Base-by-base conservation (phyloP, 257 asterid species). In the Osmanthus fragrans region DNA sequence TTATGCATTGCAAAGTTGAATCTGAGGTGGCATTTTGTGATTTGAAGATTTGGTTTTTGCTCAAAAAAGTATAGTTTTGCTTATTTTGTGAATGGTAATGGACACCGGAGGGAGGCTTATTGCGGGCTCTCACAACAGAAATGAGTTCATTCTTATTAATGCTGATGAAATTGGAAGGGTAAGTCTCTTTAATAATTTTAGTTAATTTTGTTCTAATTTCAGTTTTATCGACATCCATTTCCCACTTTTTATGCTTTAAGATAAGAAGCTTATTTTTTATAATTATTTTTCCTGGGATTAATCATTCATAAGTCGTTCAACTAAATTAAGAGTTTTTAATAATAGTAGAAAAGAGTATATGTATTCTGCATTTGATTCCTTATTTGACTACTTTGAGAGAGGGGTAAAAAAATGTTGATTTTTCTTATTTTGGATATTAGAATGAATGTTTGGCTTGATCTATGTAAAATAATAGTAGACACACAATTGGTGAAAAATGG, bases 151-250 rank as follows among this genome's bases (percentile, higher is more conserved):
- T 58, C 90, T 90, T 29, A 91, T 91, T 75, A 87, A 91, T 88
- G 94, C 97, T 79, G 97, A 93, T 83, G 97, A 93, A 80, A 82
- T 90, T 82, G 97, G 97, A 73, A 87, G 80, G 87, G 97, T 91
- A 72, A 77, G 74, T 81, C 71, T 66, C 76, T 72, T 37, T 23
- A 69, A 71, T 42, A 84, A 32, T 25, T 71, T 63, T 42, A 21
- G 30, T 73, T 39, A 33, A 80, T 84, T 84, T 79, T 19, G 34
- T 80, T 77, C n/a, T 63, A 7, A 5, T 81, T 66, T 70, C 71
- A 5, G 49, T 54, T 75, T 7, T 63, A 10, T 19, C 21, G 32
- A 2, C 66, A 51, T 58, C 32, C 30, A 16, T n/a, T 56, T 73
- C 27, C 27, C 60, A 30, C 32, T 49, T 69, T 23, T 69, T 19